These are phyloP conservation scores for Kuraishia capsulata DNA, from an alignment of 805 yeast genomes.

Conservation along the genomic window DNA sequence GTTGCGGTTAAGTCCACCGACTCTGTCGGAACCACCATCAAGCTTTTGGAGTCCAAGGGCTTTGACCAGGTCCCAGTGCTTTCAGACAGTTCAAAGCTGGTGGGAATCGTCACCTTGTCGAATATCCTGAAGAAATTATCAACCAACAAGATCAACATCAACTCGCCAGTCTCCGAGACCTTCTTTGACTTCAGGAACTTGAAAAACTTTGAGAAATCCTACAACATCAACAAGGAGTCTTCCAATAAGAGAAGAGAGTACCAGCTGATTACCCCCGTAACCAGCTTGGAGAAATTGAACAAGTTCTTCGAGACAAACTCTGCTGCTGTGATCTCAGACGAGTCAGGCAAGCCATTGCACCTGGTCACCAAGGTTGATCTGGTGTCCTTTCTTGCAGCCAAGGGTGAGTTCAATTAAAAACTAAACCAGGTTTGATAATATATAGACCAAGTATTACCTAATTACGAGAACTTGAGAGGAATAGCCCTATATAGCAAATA, in stretches of 20 bases:
- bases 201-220: slow-evolving; percentile 56
- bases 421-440: background rate
- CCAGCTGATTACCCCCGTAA: slow-evolving; percentile 53
- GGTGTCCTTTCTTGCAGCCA: slow-evolving; percentile 38
- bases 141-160: slow-evolving; percentile 44
- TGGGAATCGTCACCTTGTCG: slow-evolving; percentile 73
- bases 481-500: background rate
- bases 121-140: slow-evolving; percentile 61
- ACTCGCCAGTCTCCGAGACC: slow-evolving; percentile 46
- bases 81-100: slow-evolving; percentile 44
- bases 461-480: too few species aligned
- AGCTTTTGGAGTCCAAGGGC: slow-evolving; percentile 62
- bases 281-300: slow-evolving; percentile 61
- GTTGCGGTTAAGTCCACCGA: slow-evolving; percentile 60
- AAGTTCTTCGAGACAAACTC: slow-evolving; percentile 79
- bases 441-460: background rate
- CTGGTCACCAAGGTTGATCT: slow-evolving; percentile 85
- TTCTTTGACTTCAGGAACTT: slow-evolving; percentile 71
- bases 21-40: slow-evolving; percentile 54
- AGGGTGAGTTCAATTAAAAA: slow-evolving; percentile 6
- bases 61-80: slow-evolving; percentile 84
- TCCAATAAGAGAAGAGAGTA: slow-evolving; percentile 57
- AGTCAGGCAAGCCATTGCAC: slow-evolving; percentile 62
- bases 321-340: slow-evolving; percentile 73
- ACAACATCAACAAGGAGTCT: slow-evolving; percentile 47